phyloP scores from a whole-genome alignment of 257 asterid genomes.

The Hygrophila difformis region DNA sequence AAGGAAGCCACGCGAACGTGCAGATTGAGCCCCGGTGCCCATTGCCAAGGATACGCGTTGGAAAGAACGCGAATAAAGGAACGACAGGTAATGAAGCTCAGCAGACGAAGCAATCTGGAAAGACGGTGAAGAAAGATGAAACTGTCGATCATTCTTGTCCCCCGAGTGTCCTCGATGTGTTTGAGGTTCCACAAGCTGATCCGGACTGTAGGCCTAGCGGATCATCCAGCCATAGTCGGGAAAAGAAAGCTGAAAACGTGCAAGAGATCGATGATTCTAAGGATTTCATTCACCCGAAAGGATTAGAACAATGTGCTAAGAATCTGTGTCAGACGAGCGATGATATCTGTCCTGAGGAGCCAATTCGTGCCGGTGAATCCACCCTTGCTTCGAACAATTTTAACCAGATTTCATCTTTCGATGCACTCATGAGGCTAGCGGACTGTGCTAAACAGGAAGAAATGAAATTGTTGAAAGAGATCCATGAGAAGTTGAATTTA shows the following conservation, averaged over 20 bases:
- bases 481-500: conserved; percentile 38
- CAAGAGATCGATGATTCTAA: conserved; percentile 26
- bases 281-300: conserved; percentile 16
- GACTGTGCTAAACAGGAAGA: conserved; percentile 35
- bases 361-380: conserved; percentile 23
- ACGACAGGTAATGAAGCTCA: conserved; percentile 17
- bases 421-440: conserved; percentile 26
- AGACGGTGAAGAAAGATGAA: conserved; percentile 13
- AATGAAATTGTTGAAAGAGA: conserved; percentile 54
- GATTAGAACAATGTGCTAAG: conserved; percentile 22
- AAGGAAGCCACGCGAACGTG: conserved; percentile 25
- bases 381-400: conserved; percentile 19
- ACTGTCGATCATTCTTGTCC: conserved; percentile 26
- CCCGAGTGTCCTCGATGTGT: conserved; percentile 64
- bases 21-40: conserved; percentile 32
- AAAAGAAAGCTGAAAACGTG: conserved; percentile 16
- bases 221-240: conserved; percentile 18
- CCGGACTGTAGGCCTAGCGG: conserved; percentile 20
- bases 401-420: conserved; percentile 30
- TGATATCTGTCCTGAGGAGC: conserved; percentile 28
- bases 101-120: conserved; percentile 17
- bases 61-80: conserved; percentile 18
- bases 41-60: conserved; percentile 31
- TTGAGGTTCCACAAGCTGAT: conserved; percentile 76
- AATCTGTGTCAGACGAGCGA: conserved; percentile 33